phyloP scores from a whole-genome alignment of 139 green algal species.

The Picocystis salinarum region DNA sequence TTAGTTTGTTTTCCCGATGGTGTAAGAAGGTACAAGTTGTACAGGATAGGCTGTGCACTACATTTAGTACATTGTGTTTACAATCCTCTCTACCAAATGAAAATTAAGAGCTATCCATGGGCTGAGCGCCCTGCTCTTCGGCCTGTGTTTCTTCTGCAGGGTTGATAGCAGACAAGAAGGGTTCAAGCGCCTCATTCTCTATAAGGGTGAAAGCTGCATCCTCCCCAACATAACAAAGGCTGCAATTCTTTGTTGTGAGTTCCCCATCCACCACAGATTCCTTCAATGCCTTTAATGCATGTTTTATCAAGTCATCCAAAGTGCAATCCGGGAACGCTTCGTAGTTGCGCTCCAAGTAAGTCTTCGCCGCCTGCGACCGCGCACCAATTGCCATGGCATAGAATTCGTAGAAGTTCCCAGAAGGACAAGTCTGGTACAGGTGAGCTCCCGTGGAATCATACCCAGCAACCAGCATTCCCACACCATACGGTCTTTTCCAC shows the following conservation, averaged over 20 bases:
- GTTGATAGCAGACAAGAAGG: too few relatives aligned
- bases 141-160: too few relatives aligned
- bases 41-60: too few relatives aligned
- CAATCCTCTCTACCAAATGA: too few relatives aligned
- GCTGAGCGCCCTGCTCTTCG: too few relatives aligned
- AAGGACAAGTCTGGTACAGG: conserved; percentile 76
- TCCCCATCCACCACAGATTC: conserved; percentile 45
- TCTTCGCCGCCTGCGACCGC: conserved; percentile 84
- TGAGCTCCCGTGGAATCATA: conserved; percentile 55
- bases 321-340: conserved; percentile 43
- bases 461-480: conserved; percentile 78
- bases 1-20: too few relatives aligned
- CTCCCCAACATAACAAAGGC: conserved; percentile 57
- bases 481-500: conserved; percentile 84
- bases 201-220: conserved; percentile 58
- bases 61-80: too few relatives aligned
- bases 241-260: conserved; percentile 61
- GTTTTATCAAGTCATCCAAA: conserved; percentile 68
- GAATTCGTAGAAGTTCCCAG: conserved; percentile 94
- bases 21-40: too few relatives aligned
- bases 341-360: conserved; percentile 87
- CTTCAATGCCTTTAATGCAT: conserved; percentile 46
- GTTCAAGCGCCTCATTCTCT: conserved; percentile 43
- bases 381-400: conserved; percentile 85
- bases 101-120: too few relatives aligned